Evolutionary conservation across 2,329 filamentous ascomycete genomes (phyloP).

Genomic region (Verticillium longisporum): DNA sequence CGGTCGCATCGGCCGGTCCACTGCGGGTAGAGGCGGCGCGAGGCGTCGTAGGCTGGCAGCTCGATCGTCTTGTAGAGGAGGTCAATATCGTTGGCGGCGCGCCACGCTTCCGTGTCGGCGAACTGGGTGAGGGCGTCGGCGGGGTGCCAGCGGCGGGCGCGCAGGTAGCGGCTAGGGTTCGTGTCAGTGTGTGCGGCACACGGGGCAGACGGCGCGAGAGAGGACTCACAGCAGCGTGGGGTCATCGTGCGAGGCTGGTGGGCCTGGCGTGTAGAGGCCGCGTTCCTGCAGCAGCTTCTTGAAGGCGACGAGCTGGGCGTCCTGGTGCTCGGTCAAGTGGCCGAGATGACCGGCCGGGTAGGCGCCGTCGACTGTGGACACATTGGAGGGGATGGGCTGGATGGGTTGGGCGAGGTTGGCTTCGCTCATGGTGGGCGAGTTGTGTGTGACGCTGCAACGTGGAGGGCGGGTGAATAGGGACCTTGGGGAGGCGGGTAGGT

Average conservation of each 20-base stretch:
- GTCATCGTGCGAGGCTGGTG: slow-evolving; percentile 62
- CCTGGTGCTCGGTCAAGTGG: slow-evolving; percentile 65
- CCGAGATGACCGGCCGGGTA: slow-evolving; percentile 77
- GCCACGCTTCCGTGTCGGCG: slow-evolving; percentile 82
- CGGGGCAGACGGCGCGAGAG: slow-evolving; percentile 2
- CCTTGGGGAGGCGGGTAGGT: background rate
- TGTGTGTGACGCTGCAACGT: background rate
- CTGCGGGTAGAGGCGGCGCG: slow-evolving; percentile 81
- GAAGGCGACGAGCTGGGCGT: slow-evolving; percentile 62
- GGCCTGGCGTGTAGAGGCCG: slow-evolving; percentile 53
- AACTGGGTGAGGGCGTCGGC: slow-evolving; percentile 78
- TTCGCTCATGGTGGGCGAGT: background rate
- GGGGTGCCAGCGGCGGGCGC: slow-evolving; percentile 74
- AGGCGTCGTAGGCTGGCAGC: slow-evolving; percentile 74
- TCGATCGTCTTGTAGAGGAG: slow-evolving; percentile 83
- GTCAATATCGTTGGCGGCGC: slow-evolving; percentile 70
- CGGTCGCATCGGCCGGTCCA: slow-evolving; percentile 89
- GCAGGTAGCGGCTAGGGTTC: slow-evolving; percentile 64
- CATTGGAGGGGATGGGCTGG: background rate
- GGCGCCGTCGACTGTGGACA: slow-evolving; percentile 27
- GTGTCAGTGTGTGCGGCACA: background rate
- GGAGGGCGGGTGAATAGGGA: background rate
- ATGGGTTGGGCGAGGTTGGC: background rate
- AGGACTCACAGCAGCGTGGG: slow-evolving; percentile 59
- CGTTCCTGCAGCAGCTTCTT: slow-evolving; percentile 60